phyloP scores from a whole-genome alignment of 345 rosid genomes.

The Populus nigra region DNA sequence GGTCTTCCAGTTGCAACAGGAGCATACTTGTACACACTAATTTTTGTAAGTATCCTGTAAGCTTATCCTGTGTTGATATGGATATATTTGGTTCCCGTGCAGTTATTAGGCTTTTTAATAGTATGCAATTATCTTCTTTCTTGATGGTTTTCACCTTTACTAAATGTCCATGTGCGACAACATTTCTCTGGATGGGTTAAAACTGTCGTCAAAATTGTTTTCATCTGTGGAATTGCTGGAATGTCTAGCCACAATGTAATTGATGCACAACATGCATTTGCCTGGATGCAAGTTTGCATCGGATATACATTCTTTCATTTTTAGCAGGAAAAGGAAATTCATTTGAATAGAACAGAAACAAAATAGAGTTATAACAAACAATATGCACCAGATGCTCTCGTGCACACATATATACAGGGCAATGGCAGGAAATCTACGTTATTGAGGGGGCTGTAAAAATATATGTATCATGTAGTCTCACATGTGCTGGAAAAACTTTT shows the following conservation, averaged over 20 bases:
- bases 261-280: neutral
- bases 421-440: neutral
- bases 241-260: neutral
- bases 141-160: neutral
- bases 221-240: neutral
- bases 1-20: constrained; percentile 78
- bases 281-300: neutral
- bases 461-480: neutral
- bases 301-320: neutral
- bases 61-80: neutral
- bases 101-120: neutral
- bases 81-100: neutral
- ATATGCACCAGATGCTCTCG: neutral
- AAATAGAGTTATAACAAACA: neutral
- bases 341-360: neutral
- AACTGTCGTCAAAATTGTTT: neutral
- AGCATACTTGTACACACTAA: constrained; percentile 78
- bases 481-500: neutral
- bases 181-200: neutral
- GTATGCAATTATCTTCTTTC: neutral
- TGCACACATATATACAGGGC: neutral
- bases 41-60: constrained; percentile 67
- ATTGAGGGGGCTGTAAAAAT: neutral
- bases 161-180: no score
- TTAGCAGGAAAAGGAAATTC: neutral